Conservation (phyloP, 495 filamentous ascomycete species). For the Xylaria acuta region DNA sequence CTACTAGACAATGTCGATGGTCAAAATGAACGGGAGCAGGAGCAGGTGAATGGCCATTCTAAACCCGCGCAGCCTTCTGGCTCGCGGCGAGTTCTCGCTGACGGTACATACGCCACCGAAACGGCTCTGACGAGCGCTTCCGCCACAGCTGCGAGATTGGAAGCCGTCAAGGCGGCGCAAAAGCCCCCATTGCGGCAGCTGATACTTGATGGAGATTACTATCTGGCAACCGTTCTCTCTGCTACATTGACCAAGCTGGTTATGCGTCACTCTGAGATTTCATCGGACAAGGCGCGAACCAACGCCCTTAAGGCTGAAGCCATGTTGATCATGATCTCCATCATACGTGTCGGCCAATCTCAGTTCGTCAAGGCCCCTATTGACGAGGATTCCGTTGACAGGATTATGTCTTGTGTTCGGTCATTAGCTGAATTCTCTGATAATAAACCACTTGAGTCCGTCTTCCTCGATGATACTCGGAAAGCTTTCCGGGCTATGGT, state of each 20-base stretch:
- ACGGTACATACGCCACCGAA: slow-evolving; percentile 97
- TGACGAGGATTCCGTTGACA: slow-evolving; percentile 96
- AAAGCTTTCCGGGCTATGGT: slow-evolving; percentile 99
- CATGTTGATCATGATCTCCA: slow-evolving; percentile 99
- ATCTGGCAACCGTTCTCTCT: slow-evolving; percentile 91
- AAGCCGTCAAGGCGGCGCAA: slow-evolving; percentile 95
- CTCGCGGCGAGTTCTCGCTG: slow-evolving; percentile 89
- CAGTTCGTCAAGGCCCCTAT: slow-evolving; percentile 97
- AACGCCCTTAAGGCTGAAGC: slow-evolving; percentile 96
- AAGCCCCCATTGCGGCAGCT: slow-evolving; percentile 96
- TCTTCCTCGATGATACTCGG: slow-evolving; percentile 94
- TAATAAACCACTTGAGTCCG: slow-evolving; percentile 86
- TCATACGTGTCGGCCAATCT: slow-evolving; percentile 95
- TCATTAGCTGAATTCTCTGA: slow-evolving; percentile 90
- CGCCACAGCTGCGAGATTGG: slow-evolving; percentile 84
- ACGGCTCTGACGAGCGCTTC: slow-evolving; percentile 93
- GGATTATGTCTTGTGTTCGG: slow-evolving; percentile 95
- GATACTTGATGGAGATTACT: slow-evolving; percentile 97
- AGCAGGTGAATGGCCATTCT: slow-evolving; percentile 82
- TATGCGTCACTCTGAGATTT: slow-evolving; percentile 97
- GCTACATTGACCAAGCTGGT: slow-evolving; percentile 96
- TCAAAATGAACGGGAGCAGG: slow-evolving; percentile 64
- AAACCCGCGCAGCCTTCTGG: slow-evolving; percentile 78
- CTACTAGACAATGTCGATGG: slow-evolving; percentile 71
- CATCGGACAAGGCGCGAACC: slow-evolving; percentile 81